Conservation (phyloP, 257 asterid species). For the Plantago major region DNA sequence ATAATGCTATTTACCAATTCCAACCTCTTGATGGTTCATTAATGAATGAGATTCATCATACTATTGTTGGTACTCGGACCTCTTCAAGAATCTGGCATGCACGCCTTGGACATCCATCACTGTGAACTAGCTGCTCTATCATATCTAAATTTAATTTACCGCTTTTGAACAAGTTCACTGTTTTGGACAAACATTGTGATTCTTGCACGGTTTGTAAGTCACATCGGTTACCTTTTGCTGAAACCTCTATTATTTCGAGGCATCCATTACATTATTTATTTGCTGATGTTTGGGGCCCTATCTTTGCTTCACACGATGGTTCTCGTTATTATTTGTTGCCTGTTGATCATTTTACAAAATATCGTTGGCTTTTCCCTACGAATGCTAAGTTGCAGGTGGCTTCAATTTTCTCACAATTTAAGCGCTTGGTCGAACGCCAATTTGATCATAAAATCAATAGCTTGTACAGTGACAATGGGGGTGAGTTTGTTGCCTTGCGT, state of each 20-base stretch:
- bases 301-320: neutral
- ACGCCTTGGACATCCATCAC: slow-evolving; percentile 4
- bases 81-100: neutral
- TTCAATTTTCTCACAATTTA: neutral
- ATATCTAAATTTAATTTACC: neutral
- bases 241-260: neutral
- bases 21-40: neutral
- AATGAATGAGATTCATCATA: neutral
- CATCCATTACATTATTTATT: neutral
- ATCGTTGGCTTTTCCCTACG: neutral
- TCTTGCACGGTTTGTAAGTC: neutral
- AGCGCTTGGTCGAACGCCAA: neutral
- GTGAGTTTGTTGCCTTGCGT: neutral
- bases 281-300: neutral
- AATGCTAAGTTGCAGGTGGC: slow-evolving; percentile 1
- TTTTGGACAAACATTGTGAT: neutral
- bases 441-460: neutral
- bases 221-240: neutral
- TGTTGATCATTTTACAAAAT: neutral
- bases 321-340: neutral
- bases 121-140: neutral
- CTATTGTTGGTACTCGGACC: neutral
- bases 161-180: neutral
- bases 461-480: neutral
- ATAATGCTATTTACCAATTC: neutral